These are phyloP conservation scores for Lactarius sp. DNA, from an alignment of 768 basidiomycete species.

Conservation along the genomic window DNA sequence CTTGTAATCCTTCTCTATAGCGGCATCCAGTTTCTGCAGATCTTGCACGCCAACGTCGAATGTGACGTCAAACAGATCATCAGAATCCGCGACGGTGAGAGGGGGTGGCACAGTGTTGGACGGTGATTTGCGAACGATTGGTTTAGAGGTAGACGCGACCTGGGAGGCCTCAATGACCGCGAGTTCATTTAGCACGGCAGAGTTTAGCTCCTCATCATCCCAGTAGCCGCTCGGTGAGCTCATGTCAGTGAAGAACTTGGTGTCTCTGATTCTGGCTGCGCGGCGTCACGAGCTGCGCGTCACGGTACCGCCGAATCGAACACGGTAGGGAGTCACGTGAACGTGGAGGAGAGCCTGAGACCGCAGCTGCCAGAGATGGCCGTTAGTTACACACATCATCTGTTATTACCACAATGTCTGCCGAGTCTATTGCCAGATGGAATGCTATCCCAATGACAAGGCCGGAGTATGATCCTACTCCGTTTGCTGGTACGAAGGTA, in stretches of 20 bases:
- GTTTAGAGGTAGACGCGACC: slow-evolving; percentile 26
- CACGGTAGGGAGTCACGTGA: slow-evolving; percentile 13
- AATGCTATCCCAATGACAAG: slow-evolving; percentile 57
- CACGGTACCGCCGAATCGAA: not conserved
- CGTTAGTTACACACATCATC: not conserved
- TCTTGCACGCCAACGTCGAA: slow-evolving; percentile 55
- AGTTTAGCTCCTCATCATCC: slow-evolving; percentile 52
- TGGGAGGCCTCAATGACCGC: slow-evolving; percentile 68
- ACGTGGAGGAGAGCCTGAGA: not conserved
- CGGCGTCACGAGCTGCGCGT: too few relatives aligned
- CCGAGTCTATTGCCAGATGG: slow-evolving; percentile 62
- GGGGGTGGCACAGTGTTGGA: slow-evolving; percentile 14
- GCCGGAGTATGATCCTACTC: slow-evolving; percentile 26
- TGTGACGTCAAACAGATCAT: slow-evolving; percentile 34
- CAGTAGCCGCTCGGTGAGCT: slow-evolving; percentile 71
- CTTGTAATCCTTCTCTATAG: slow-evolving; percentile 46
- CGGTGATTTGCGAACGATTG: slow-evolving; percentile 26
- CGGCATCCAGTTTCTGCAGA: slow-evolving; percentile 48
- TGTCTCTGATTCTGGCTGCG: too few relatives aligned
- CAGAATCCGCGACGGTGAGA: slow-evolving; percentile 38
- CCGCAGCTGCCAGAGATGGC: not conserved
- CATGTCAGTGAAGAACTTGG: slow-evolving; percentile 38
- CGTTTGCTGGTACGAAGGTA: slow-evolving; percentile 21
- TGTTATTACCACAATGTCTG: slow-evolving; percentile 47
- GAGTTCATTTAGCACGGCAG: slow-evolving; percentile 53